Evolutionary conservation across 306 rosid species (phyloP), one percentile per base, ranked within the genome.

Genomic region (Argentina anserina): DNA sequence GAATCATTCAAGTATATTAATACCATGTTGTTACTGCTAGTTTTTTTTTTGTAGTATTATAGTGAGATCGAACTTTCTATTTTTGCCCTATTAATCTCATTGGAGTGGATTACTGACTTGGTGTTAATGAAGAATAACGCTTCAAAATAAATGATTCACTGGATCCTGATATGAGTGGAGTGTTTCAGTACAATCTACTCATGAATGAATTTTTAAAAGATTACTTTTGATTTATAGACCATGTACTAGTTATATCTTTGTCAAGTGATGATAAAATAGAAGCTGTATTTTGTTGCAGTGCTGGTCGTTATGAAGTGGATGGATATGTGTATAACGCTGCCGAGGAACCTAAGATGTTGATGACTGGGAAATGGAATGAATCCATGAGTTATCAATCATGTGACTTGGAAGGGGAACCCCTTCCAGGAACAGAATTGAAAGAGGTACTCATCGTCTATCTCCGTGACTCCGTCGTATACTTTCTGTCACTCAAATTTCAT

Each of bases 221-320:
- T 67, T 36, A 29, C 17, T 50, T 28, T 40, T 28, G 13, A 18
- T 63, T 26, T 15, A n/a, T 42, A 20, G 23, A 36, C 45, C 29
- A 3, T 39, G 5, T 42, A 68, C 52, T 37, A 37, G 43, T 73
- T 70, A 29, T 37, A 37, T 21, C 4, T 70, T 13, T 42, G 43
- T 31, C 20, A 78, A 62, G 50, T 37, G 18, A 47, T 76, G 73
- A 26, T 18, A 46, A 28, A 28, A 63, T 36, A 37, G 70, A 21
- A 25, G 23, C 25, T 70, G 15, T 74, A 53, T 70, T 40, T 75
- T 28, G 34, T 72, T 71, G 82, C 82, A 90, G 98, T 45, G 86
- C 96, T 75, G 96, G 97, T 76, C 97, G 97, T 50, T 90, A 93
- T 59, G 98, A 93, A 87, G 96, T 89, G 82, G 98, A 93, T 86